Percentiles rank a stretch among this genome's conserved stretches.
phyloP scores from a whole-genome alignment of 257 asterid genomes.

The Pogostemon cablin region DNA sequence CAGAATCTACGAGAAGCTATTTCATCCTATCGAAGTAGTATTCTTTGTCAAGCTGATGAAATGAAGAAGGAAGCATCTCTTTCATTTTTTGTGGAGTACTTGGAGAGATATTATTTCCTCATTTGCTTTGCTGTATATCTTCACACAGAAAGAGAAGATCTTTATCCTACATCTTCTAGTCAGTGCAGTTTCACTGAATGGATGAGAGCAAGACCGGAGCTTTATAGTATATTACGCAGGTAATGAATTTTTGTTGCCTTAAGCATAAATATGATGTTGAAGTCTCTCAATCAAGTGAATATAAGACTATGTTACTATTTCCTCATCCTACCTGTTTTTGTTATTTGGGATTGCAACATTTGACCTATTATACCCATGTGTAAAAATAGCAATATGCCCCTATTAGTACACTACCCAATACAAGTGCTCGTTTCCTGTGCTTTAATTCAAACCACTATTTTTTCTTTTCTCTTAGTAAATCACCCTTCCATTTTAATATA shows the following conservation, averaged over 20 bases:
- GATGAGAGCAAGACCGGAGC: conserved; percentile 98
- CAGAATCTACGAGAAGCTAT: conserved; percentile 99
- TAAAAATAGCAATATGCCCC: no score
- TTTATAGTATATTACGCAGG: conserved; percentile 95
- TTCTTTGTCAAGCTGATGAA: conserved; percentile 92
- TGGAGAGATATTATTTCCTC: conserved; percentile 98
- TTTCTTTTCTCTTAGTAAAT: no score
- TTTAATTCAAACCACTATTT: no score
- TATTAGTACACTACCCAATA: no score
- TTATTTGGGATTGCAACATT: no score
- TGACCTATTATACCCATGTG: no score
- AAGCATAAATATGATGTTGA: conserved; percentile 20
- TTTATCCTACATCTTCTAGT: conserved; percentile 57
- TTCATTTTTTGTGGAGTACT: conserved; percentile 94
- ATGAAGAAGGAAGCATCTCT: conserved; percentile 98
- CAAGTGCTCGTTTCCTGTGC: no score
- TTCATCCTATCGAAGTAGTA: conserved; percentile 85
- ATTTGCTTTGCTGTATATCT: conserved; percentile 97
- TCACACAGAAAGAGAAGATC: conserved; percentile 78
- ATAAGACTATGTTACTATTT: conserved; percentile 29
- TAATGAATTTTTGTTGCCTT: conserved; percentile 38
- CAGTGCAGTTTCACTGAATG: conserved; percentile 86
- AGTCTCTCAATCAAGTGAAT: conserved; percentile 29
- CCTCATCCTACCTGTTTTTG: conserved; percentile 18
- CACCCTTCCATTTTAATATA: no score